A percentile compares a stretch with the other conserved stretches of the same genome.
phyloP scores from a whole-genome alignment of 805 yeast species.

The Wickerhamomyces chaumierensis region DNA sequence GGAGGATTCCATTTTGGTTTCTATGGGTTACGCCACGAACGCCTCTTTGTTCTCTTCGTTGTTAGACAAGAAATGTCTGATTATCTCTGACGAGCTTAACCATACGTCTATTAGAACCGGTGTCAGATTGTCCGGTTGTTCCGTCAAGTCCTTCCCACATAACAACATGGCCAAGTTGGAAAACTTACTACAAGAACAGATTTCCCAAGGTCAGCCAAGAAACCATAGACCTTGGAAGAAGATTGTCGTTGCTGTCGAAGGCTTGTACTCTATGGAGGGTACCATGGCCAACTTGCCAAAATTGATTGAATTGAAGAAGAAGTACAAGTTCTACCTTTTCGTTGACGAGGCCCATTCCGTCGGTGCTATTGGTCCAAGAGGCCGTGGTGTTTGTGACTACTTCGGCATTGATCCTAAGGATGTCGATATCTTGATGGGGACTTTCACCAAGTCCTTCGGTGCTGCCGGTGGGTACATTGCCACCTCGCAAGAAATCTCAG shows the following conservation, averaged over 20 bases:
- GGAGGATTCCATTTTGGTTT: constrained; percentile 75
- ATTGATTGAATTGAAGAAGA: constrained; percentile 65
- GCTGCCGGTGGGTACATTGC: constrained; percentile 98
- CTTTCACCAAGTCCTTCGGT: constrained; percentile 94
- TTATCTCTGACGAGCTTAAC: constrained; percentile 87
- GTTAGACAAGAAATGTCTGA: constrained; percentile 79
- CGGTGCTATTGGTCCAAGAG: constrained; percentile 95
- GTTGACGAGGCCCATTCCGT: constrained; percentile 98
- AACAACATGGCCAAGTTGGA: constrained; percentile 82
- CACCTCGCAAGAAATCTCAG: constrained; percentile 58
- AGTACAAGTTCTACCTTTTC: constrained; percentile 81
- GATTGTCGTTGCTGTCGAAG: constrained; percentile 81
- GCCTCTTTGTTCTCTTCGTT: constrained; percentile 77
- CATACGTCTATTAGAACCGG: constrained; percentile 96
- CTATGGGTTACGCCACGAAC: constrained; percentile 96
- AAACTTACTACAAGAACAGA: constrained; percentile 59
- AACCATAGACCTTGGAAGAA: constrained; percentile 95
- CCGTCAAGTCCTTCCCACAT: constrained; percentile 85
- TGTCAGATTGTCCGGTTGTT: constrained; percentile 83
- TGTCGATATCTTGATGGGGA: constrained; percentile 91
- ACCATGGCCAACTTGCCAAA: constrained; percentile 63
- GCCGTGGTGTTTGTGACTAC: constrained; percentile 93
- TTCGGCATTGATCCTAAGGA: constrained; percentile 67
- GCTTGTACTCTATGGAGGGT: constrained; percentile 73
- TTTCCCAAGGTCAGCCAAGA: constrained; percentile 46